phyloP scores from a whole-genome alignment of 371 early-diverging fungal species.

The Dentiscutata heterogama region DNA sequence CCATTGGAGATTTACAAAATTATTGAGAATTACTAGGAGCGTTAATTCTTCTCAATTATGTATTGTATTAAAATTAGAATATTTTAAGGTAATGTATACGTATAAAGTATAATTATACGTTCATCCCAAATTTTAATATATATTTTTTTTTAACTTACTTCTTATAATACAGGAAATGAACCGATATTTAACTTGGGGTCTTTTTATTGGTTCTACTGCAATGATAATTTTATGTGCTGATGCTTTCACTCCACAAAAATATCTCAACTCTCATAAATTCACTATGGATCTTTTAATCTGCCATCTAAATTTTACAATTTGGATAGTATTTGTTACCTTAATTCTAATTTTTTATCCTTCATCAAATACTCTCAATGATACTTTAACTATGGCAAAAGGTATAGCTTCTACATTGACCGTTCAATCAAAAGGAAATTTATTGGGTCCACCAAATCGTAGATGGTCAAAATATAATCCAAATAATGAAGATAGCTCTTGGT shows the following conservation, averaged over 20 bases:
- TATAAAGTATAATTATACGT: too few relatives aligned
- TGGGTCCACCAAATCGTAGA: background rate
- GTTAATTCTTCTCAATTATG: background rate
- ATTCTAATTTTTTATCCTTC: conserved; percentile 43
- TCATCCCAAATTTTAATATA: too few relatives aligned
- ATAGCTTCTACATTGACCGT: background rate
- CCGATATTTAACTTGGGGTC: conserved; percentile 19
- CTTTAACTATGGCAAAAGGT: background rate
- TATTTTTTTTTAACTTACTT: too few relatives aligned
- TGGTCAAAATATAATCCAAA: background rate
- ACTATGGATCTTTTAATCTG: background rate
- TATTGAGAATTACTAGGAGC: conserved; percentile 4
- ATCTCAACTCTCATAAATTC: conserved; percentile 32
- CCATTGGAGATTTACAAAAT: conserved; percentile 27
- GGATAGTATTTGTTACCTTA: conserved; percentile 29
- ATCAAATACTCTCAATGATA: conserved; percentile 12
- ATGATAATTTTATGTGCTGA: conserved; percentile 23
- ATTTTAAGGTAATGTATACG: conserved; percentile 30
- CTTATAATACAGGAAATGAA: conserved; percentile 42
- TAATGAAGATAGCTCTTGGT: background rate
- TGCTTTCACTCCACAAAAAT: conserved; percentile 18
- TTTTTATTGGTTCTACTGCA: conserved; percentile 29
- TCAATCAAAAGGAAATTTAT: background rate
- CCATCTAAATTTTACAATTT: conserved; percentile 31
- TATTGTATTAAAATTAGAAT: conserved; percentile 33